These are phyloP conservation scores for Phylloporus arenicola DNA, from an alignment of 768 basidiomycete species.

Conservation along the genomic window DNA sequence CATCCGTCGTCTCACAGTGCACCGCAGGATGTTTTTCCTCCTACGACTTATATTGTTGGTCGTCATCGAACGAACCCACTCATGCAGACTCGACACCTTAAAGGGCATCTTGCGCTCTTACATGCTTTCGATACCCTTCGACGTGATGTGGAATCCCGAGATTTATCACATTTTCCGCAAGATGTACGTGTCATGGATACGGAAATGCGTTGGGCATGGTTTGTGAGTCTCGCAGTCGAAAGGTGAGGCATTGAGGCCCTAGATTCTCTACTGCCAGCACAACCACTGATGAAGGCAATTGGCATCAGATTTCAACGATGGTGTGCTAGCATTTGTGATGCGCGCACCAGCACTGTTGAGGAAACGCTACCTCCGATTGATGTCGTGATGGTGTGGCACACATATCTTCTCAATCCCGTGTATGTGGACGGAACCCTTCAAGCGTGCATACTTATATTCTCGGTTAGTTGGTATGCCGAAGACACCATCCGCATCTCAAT, in stretches of 20 bases:
- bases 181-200: conserved; percentile 12
- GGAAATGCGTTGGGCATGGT: conserved; percentile 36
- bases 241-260: conserved; percentile 22
- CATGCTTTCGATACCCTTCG: conserved; percentile 25
- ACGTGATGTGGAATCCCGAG: conserved; percentile 14
- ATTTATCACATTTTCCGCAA: conserved; percentile 8
- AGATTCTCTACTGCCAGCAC: neutral
- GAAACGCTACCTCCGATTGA: conserved; percentile 32
- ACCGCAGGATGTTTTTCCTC: neutral
- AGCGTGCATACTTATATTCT: neutral
- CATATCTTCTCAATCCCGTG: conserved; percentile 37
- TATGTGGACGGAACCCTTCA: neutral
- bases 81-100: conserved; percentile 17
- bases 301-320: conserved; percentile 32
- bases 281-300: neutral
- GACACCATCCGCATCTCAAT: conserved; percentile 8
- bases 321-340: conserved; percentile 11
- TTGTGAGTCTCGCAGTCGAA: conserved; percentile 36
- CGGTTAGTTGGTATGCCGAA: conserved; percentile 24
- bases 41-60: neutral
- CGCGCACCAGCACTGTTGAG: neutral
- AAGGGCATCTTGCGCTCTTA: conserved; percentile 27
- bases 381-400: conserved; percentile 39
- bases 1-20: neutral
- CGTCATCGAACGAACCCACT: neutral